phyloP scores from a whole-genome alignment of 2,329 filamentous ascomycete genomes.

The Leptographium flavum region DNA sequence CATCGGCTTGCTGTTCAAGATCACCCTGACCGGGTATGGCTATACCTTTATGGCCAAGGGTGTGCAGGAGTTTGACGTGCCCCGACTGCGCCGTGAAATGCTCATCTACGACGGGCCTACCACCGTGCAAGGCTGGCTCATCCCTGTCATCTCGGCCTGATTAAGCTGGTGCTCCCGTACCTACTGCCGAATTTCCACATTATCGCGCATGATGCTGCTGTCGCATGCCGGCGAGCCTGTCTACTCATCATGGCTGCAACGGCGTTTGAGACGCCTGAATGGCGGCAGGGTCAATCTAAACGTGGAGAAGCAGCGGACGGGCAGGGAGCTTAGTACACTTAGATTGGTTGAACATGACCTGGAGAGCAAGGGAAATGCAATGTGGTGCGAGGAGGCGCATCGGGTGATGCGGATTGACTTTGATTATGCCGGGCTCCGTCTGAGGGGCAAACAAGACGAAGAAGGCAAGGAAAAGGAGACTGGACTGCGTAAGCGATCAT shows the following conservation, averaged over 20 bases:
- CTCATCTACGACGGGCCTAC: slow-evolving; percentile 2
- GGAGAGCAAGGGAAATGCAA: not conserved
- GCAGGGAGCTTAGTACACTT: not conserved
- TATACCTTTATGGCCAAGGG: slow-evolving; percentile 10
- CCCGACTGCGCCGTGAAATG: slow-evolving; percentile 1
- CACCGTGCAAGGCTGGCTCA: slow-evolving; percentile 1
- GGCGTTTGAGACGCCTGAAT: not conserved
- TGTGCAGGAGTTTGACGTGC: not conserved
- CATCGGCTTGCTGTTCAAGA: slow-evolving; percentile 6
- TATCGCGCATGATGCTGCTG: slow-evolving; percentile 8
- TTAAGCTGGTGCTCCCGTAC: slow-evolving; percentile 5
- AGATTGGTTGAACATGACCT: not conserved
- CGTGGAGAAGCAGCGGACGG: not conserved
- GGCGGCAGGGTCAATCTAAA: not conserved
- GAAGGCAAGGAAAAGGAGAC: not conserved
- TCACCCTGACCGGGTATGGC: slow-evolving; percentile 6
- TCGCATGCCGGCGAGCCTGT: slow-evolving; percentile 5
- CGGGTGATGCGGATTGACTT: slow-evolving; percentile 5
- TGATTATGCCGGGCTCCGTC: not conserved
- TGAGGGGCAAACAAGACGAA: not conserved
- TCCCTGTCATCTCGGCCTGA: slow-evolving; percentile 8
- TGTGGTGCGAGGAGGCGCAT: not conserved
- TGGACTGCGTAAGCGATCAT: not conserved
- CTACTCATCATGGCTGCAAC: not conserved
- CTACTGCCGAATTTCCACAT: not conserved